Conservation (phyloP, 352 stramenopile species). For the Elongisporangium undulatum region DNA sequence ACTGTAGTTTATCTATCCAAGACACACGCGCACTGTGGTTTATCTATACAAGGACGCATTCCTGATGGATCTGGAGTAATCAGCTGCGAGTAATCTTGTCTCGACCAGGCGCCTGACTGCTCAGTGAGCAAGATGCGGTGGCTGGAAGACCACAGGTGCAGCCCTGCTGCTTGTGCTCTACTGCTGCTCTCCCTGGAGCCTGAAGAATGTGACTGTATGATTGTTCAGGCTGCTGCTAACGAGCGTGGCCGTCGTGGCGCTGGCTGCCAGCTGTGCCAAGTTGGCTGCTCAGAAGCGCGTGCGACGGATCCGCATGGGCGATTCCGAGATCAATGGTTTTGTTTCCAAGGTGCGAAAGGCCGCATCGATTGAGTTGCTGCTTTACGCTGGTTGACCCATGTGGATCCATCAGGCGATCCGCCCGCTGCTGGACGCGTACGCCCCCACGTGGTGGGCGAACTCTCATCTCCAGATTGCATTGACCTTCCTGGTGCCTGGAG, state of each 20-base stretch:
- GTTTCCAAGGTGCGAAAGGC: not conserved
- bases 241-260: not conserved
- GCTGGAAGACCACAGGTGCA: not conserved
- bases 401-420: not conserved
- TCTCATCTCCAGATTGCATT: slow-evolving; percentile 40
- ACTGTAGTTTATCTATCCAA: not conserved
- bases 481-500: slow-evolving; percentile 38
- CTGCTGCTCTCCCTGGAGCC: not conserved
- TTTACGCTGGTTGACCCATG: not conserved
- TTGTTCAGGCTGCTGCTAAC: not conserved
- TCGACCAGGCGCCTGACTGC: not conserved
- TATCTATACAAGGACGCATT: not conserved
- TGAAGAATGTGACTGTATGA: not conserved
- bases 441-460: slow-evolving; percentile 43
- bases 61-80: not conserved
- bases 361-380: not conserved
- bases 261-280: not conserved
- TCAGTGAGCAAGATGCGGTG: not conserved
- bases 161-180: not conserved
- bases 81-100: not conserved
- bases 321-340: not conserved
- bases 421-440: slow-evolving; percentile 9
- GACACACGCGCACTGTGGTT: not conserved
- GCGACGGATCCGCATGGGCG: not conserved
- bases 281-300: not conserved